Conservation (phyloP, 306 rosid genomes). For the Quercus robur region DNA sequence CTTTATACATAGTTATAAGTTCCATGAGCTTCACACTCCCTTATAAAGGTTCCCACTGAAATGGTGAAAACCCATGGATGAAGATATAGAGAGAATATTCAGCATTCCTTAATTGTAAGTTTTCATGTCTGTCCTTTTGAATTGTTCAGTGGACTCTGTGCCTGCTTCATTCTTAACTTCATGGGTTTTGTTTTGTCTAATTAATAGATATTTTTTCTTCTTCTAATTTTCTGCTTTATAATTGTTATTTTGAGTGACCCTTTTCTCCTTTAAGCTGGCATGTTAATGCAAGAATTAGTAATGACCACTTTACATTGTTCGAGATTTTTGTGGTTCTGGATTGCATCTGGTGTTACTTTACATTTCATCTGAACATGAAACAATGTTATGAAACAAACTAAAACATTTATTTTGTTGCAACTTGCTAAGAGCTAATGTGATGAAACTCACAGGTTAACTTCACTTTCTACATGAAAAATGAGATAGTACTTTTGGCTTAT, state of each 20-base stretch:
- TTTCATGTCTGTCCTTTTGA: neutral
- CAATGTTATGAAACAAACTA: neutral
- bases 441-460: slow-evolving; percentile 37
- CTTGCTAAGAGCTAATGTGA: neutral
- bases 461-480: neutral
- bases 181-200: too few relatives aligned
- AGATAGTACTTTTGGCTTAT: neutral
- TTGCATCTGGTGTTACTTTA: neutral
- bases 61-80: neutral
- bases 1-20: neutral
- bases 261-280: too few relatives aligned
- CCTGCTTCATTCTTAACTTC: neutral
- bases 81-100: neutral
- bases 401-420: neutral
- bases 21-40: neutral
- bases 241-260: neutral
- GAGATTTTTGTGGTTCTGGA: too few relatives aligned
- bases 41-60: neutral
- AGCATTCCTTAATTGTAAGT: neutral
- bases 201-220: too few relatives aligned
- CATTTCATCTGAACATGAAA: neutral
- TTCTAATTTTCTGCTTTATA: neutral
- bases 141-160: neutral
- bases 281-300: too few relatives aligned
- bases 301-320: too few relatives aligned